A percentile compares a stretch with the other conserved stretches of the same genome.
phyloP scores from a whole-genome alignment of 768 basidiomycete genomes.

The Termitomyces sp. region DNA sequence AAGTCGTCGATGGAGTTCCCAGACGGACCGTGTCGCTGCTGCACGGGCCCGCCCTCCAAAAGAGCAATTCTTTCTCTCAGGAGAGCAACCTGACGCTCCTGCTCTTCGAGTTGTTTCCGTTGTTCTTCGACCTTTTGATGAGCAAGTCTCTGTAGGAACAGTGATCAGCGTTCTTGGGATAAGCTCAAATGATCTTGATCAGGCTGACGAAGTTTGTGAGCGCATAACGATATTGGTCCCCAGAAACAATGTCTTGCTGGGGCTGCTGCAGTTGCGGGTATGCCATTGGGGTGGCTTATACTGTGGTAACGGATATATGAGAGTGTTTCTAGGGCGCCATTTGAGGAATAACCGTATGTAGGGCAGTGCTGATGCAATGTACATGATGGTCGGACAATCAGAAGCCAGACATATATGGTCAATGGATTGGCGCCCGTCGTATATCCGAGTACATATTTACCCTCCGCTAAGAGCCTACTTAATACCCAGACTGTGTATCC shows the following conservation, averaged over 20 bases:
- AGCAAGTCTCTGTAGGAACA: conserved; percentile 60
- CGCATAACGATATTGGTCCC: conserved; percentile 79
- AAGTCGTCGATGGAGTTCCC: conserved; percentile 80
- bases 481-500: conserved; percentile 39
- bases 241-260: conserved; percentile 40
- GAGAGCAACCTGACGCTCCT: conserved; percentile 76
- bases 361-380: neutral
- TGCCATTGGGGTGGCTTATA: conserved; percentile 14
- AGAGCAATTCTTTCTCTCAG: conserved; percentile 67
- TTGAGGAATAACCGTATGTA: neutral
- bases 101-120: conserved; percentile 72
- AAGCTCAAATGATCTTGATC: neutral
- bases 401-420: neutral
- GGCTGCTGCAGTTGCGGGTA: conserved; percentile 25
- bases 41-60: conserved; percentile 62
- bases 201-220: conserved; percentile 73
- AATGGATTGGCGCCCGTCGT: neutral
- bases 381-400: neutral
- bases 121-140: conserved; percentile 89
- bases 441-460: neutral
- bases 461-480: conserved; percentile 16
- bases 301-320: neutral
- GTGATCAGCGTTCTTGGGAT: neutral
- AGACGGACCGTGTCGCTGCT: conserved; percentile 38
- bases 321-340: neutral